These are phyloP conservation scores for Hibiscus mutabilis DNA, from an alignment of 345 rosid genomes.

Conservation along the genomic window DNA sequence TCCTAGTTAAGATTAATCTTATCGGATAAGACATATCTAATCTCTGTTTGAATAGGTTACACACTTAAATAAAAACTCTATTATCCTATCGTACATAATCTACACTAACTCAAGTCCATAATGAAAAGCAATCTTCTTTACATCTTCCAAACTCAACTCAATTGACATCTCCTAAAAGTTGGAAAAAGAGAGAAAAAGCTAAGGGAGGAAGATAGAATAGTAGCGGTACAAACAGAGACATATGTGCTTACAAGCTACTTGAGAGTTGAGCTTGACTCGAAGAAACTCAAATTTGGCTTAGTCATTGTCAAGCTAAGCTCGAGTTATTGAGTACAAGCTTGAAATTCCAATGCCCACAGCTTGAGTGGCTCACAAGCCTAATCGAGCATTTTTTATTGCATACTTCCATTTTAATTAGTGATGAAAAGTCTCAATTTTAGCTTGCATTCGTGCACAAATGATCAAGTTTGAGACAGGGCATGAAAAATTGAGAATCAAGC, in stretches of 20 bases:
- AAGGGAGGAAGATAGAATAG: background rate
- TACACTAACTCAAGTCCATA: slow-evolving; percentile 72
- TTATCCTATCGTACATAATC: too few species aligned
- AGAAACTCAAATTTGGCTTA: background rate
- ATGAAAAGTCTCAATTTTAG: background rate
- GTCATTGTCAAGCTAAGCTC: background rate
- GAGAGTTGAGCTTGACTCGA: background rate
- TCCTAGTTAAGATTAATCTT: too few species aligned
- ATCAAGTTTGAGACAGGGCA: background rate
- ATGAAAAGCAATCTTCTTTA: slow-evolving; percentile 65
- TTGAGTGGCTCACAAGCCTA: background rate
- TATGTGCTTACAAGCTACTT: background rate
- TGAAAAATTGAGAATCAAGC: background rate
- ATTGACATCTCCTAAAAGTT: slow-evolving; percentile 72
- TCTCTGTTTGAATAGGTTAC: too few species aligned
- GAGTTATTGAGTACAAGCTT: background rate
- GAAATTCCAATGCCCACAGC: background rate
- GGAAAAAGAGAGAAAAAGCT: background rate
- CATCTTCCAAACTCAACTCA: slow-evolving; percentile 92
- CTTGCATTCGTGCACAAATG: background rate
- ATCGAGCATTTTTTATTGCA: background rate
- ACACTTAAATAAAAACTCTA: too few species aligned
- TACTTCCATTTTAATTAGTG: background rate
- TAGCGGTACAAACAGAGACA: background rate
- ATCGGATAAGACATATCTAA: too few species aligned